Conservation (phyloP, 2,329 filamentous ascomycete genomes). For the Colletotrichum gloeosporioides region DNA sequence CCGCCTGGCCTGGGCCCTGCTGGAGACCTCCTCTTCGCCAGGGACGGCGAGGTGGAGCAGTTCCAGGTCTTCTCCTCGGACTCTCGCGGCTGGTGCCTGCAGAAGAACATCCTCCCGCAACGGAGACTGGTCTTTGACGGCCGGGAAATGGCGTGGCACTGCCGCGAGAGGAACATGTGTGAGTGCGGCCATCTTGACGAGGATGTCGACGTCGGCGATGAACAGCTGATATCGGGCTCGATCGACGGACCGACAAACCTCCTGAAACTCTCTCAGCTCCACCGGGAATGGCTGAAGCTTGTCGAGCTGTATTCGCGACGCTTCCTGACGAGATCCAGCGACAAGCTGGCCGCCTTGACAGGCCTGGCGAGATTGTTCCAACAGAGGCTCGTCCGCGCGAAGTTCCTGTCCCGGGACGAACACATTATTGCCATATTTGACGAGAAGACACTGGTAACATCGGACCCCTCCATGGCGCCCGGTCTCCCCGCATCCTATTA, state of each 20-base stretch:
- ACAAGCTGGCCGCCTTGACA: neutral
- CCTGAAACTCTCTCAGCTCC: neutral
- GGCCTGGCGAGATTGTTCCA: neutral
- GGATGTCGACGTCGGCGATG: neutral
- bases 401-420: neutral
- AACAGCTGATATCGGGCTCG: neutral
- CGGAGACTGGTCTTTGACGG: neutral
- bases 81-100: neutral
- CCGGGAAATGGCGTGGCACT: neutral
- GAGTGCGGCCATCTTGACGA: neutral
- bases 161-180: neutral
- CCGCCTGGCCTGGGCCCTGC: neutral
- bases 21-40: neutral
- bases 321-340: neutral
- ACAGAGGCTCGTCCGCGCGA: neutral
- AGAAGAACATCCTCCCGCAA: neutral
- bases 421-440: neutral
- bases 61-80: neutral
- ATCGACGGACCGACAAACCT: neutral
- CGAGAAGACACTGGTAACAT: neutral
- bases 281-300: neutral
- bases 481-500: neutral
- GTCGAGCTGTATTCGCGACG: neutral
- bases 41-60: neutral
- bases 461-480: neutral